Percentiles rank a stretch among this genome's conserved stretches.
Conservation (phyloP, 306 rosid species). For the Gastrolobium villosum region DNA sequence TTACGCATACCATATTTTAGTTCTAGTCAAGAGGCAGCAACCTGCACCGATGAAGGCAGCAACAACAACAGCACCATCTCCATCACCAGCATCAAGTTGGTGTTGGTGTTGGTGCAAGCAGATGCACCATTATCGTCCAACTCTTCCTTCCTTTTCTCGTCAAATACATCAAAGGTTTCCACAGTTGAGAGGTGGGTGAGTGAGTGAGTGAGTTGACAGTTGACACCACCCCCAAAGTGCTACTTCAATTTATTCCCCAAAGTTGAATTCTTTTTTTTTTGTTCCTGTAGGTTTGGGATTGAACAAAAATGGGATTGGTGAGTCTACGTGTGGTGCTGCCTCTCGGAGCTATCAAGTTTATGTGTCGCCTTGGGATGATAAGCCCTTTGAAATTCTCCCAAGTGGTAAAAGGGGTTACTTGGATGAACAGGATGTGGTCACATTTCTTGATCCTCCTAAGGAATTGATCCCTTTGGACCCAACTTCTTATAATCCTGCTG, state of each 20-base stretch:
- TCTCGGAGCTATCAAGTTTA: conserved; percentile 48
- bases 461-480: conserved; percentile 75
- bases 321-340: conserved; percentile 30
- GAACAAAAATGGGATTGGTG: conserved; percentile 35
- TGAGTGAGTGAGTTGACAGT: background rate
- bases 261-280: conserved; percentile 6
- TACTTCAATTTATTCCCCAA: background rate
- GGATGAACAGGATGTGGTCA: conserved; percentile 80
- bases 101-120: conserved; percentile 10
- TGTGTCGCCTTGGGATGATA: conserved; percentile 75
- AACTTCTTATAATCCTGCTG: conserved; percentile 82
- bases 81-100: background rate
- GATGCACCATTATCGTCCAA: conserved; percentile 12
- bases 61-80: background rate
- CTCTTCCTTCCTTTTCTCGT: conserved; percentile 44
- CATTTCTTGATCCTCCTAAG: conserved; percentile 88
- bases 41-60: conserved; percentile 37
- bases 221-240: background rate
- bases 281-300: conserved; percentile 50
- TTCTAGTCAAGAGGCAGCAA: too few species aligned
- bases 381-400: conserved; percentile 71
- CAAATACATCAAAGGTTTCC: conserved; percentile 20
- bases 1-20: too few species aligned
- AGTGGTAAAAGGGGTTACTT: conserved; percentile 66
- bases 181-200: conserved; percentile 55